A percentile compares a stretch with the other conserved stretches of the same genome.
These are phyloP conservation scores for Metschnikowia lachancei DNA, from an alignment of 805 yeast genomes.

Conservation along the genomic window DNA sequence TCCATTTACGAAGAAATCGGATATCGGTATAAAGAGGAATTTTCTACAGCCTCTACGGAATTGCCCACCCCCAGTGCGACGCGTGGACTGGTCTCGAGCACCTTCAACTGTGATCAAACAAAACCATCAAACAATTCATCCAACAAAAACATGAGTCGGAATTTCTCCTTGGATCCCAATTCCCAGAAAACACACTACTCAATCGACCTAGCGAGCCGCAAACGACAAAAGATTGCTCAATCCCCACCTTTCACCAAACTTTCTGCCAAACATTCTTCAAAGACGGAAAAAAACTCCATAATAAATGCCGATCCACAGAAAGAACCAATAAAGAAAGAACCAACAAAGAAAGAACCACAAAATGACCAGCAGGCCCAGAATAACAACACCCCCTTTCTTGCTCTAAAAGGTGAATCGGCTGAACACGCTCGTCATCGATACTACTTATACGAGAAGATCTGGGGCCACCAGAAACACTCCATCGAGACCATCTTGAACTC, in stretches of 20 bases:
- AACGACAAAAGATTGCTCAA: slow-evolving; percentile 1
- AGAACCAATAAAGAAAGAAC: not conserved
- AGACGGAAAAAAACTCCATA: not conserved
- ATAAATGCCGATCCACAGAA: not conserved
- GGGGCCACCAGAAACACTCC: slow-evolving; percentile 29
- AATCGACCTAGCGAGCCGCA: slow-evolving; percentile 12
- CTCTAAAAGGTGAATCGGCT: slow-evolving; percentile 25
- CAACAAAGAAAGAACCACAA: not conserved
- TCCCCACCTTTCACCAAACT: not conserved
- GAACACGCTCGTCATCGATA: slow-evolving; percentile 25
- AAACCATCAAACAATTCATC: too few species aligned
- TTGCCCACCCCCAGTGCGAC: too few species aligned
- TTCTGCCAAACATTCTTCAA: not conserved
- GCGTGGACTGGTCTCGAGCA: too few species aligned
- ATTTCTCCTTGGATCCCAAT: slow-evolving; percentile 15
- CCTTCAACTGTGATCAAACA: too few species aligned
- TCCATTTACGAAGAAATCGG: too few species aligned
- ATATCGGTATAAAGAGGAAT: too few species aligned
- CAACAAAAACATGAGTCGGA: slow-evolving; percentile 1
- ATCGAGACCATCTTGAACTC: slow-evolving; percentile 30
- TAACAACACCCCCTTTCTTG: slow-evolving; percentile 23
- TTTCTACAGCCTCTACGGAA: too few species aligned
- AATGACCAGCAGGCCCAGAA: not conserved
- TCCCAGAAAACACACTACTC: slow-evolving; percentile 37
- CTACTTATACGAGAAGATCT: slow-evolving; percentile 24